phyloP scores from a whole-genome alignment of 208 protist genomes.

The Leptomonas pyrrhocoris region DNA sequence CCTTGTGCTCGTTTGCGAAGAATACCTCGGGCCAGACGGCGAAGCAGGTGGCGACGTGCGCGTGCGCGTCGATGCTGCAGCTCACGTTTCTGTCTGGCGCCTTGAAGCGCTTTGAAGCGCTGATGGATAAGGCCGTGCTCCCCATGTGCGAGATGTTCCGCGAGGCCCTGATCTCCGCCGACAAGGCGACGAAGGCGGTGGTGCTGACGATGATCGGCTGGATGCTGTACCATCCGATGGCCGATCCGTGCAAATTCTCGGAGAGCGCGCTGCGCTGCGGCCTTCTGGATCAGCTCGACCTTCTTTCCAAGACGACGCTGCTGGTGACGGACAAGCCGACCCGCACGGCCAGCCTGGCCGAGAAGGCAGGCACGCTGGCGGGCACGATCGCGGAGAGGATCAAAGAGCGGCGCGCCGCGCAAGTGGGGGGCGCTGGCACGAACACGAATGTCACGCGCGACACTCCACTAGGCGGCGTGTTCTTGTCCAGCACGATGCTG shows the following conservation, averaged over 20 bases:
- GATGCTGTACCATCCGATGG: slow-evolving; percentile 63
- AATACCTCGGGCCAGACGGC: slow-evolving; percentile 75
- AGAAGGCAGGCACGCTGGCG: slow-evolving; percentile 38
- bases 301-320: slow-evolving; percentile 40
- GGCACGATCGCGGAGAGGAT: slow-evolving; percentile 33
- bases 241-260: slow-evolving; percentile 52
- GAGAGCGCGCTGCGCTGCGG: slow-evolving; percentile 71
- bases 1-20: slow-evolving; percentile 66
- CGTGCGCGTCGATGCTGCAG: slow-evolving; percentile 84
- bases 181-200: slow-evolving; percentile 83
- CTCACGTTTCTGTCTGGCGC: slow-evolving; percentile 63
- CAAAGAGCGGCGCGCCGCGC: slow-evolving; percentile 14
- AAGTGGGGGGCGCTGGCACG: neutral
- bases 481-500: slow-evolving; percentile 28
- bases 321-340: slow-evolving; percentile 48
- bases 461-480: slow-evolving; percentile 9
- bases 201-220: slow-evolving; percentile 88
- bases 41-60: slow-evolving; percentile 77
- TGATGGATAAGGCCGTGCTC: slow-evolving; percentile 62
- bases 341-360: slow-evolving; percentile 46
- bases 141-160: slow-evolving; percentile 85
- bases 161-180: slow-evolving; percentile 63
- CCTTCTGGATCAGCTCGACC: slow-evolving; percentile 56
- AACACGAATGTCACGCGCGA: slow-evolving; percentile 13
- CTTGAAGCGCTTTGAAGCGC: slow-evolving; percentile 35